phyloP scores from a whole-genome alignment of 1,139 yeast genomes.

The Waltiozyma sp. region DNA sequence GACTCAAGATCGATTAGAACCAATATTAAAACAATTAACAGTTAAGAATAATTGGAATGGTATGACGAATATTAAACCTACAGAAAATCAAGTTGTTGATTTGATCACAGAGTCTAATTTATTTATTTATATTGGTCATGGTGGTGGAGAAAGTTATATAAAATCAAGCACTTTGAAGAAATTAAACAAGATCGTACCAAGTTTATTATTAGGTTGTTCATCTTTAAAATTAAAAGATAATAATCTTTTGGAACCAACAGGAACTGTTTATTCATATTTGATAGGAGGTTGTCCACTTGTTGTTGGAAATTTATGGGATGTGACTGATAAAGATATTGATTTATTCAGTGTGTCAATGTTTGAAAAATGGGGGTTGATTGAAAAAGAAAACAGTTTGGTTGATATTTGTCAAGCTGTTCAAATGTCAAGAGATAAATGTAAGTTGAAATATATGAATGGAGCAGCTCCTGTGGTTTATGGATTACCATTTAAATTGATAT shows the following conservation, averaged over 20 bases:
- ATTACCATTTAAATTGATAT: constrained; percentile 35
- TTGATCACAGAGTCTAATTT: constrained; percentile 34
- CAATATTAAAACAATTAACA: constrained; percentile 26
- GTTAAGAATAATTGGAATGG: constrained; percentile 40
- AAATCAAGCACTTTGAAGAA: constrained; percentile 38
- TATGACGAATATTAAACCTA: constrained; percentile 41
- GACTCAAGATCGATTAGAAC: constrained; percentile 54
- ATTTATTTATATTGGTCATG: constrained; percentile 87
- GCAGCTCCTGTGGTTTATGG: constrained; percentile 80
- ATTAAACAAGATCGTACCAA: constrained; percentile 44
- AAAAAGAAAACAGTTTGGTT: constrained; percentile 4
- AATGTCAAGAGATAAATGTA: constrained; percentile 51
- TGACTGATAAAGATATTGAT: constrained; percentile 92
- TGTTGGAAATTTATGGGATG: constrained; percentile 90
- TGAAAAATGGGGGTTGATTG: constrained; percentile 48
- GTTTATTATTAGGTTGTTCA: constrained; percentile 82
- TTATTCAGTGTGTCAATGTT: constrained; percentile 53
- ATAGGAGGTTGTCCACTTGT: constrained; percentile 76
- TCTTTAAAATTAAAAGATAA: constrained; percentile 59
- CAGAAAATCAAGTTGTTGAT: constrained; percentile 35
- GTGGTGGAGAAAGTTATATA: constrained; percentile 84
- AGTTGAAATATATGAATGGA: constrained; percentile 58
- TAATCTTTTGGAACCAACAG: constrained; percentile 62
- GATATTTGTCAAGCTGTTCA: constrained; percentile 42
- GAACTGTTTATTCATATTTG: constrained; percentile 67